These are phyloP conservation scores for Arthonia radiata DNA, from an alignment of 495 filamentous ascomycete species.

Conservation along the genomic window DNA sequence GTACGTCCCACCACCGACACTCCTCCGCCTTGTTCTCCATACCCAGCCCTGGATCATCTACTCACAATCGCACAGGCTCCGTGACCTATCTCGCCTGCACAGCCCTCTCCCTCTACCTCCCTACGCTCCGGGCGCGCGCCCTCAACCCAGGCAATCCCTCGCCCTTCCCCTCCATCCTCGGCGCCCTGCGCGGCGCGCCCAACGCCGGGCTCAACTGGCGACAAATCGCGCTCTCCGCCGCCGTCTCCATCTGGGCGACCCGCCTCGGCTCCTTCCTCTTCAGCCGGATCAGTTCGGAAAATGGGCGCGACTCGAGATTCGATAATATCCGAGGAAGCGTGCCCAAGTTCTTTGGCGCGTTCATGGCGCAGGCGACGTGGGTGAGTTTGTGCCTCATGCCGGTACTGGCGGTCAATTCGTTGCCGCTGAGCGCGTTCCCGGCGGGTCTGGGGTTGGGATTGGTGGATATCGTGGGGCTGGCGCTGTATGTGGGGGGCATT, in stretches of 20 bases:
- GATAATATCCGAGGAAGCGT: constrained; percentile 29
- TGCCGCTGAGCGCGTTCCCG: constrained; percentile 23
- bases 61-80: no score
- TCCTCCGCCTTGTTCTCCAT: no score
- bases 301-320: constrained; percentile 35
- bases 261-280: constrained; percentile 35
- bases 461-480: constrained; percentile 27
- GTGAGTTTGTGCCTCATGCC: constrained; percentile 36
- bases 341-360: constrained; percentile 26
- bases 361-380: constrained; percentile 34
- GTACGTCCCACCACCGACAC: no score
- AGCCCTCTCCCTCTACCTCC: constrained; percentile 29
- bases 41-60: no score
- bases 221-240: constrained; percentile 29
- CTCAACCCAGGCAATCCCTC: constrained; percentile 12
- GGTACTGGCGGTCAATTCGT: constrained; percentile 29
- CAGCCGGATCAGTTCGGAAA: constrained; percentile 20
- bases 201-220: constrained; percentile 27
- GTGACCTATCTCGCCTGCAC: constrained; percentile 34
- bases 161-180: constrained; percentile 4
- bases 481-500: constrained; percentile 29
- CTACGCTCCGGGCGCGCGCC: constrained; percentile 24
- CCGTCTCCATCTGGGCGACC: constrained; percentile 31
- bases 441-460: constrained; percentile 14
- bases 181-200: constrained; percentile 5